Conservation (phyloP, 129 eudicot genomes). For the Chrysanthemum makinoi region DNA sequence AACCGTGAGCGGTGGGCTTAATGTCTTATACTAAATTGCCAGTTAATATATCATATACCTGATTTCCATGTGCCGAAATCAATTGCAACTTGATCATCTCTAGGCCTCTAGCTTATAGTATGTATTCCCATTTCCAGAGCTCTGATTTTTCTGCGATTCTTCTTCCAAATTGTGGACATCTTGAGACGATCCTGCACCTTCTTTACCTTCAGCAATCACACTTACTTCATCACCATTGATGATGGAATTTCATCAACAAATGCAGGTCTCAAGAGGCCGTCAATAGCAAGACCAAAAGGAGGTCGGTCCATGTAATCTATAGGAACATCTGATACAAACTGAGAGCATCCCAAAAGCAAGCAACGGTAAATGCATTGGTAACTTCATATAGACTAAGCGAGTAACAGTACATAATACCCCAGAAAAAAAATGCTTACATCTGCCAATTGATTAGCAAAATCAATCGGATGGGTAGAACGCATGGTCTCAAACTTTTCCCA, state of each 20-base stretch:
- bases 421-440: slow-evolving; percentile 31
- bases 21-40: background rate
- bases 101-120: slow-evolving; percentile 84
- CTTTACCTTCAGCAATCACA: slow-evolving; percentile 30
- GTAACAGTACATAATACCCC: background rate
- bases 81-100: slow-evolving; percentile 70
- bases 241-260: slow-evolving; percentile 64
- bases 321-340: slow-evolving; percentile 74
- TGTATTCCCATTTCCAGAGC: slow-evolving; percentile 54
- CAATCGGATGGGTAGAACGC: slow-evolving; percentile 80
- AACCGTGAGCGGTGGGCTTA: background rate
- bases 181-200: slow-evolving; percentile 27
- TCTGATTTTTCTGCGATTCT: slow-evolving; percentile 60
- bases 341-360: slow-evolving; percentile 6
- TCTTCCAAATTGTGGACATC: slow-evolving; percentile 31
- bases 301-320: slow-evolving; percentile 87
- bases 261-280: slow-evolving; percentile 78
- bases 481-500: slow-evolving; percentile 89
- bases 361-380: background rate
- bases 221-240: slow-evolving; percentile 36
- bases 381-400: background rate
- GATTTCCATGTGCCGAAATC: slow-evolving; percentile 65
- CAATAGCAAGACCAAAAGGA: slow-evolving; percentile 80
- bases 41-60: slow-evolving; percentile 35
- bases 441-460: slow-evolving; percentile 65